Evolutionary conservation across 2,329 filamentous ascomycete species (phyloP).

Genomic region (Botrytis elliptica): DNA sequence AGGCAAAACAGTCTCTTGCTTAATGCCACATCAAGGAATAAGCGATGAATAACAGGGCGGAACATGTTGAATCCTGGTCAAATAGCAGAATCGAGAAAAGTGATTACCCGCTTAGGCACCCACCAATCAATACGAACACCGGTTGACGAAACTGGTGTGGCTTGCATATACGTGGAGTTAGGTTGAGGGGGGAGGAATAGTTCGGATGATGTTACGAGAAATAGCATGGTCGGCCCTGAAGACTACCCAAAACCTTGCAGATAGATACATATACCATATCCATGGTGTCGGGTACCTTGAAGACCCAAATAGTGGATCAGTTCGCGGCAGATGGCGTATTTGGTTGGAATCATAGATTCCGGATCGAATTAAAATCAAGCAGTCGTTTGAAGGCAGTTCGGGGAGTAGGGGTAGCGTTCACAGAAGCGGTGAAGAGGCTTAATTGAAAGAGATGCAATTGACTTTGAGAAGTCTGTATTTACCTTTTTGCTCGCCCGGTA

Average conservation of each 20-base stretch:
- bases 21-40: constrained; percentile 11
- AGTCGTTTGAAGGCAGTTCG: background rate
- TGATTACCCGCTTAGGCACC: constrained; percentile 15
- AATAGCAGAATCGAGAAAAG: constrained; percentile 15
- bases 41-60: constrained; percentile 10
- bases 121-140: constrained; percentile 16
- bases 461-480: constrained; percentile 10
- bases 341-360: constrained; percentile 11
- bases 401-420: background rate
- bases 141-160: constrained; percentile 20
- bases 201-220: constrained; percentile 18
- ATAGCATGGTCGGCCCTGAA: constrained; percentile 13
- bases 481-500: constrained; percentile 12
- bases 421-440: constrained; percentile 17
- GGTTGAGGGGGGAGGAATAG: constrained; percentile 3
- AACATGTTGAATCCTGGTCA: constrained; percentile 13
- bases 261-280: constrained; percentile 18
- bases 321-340: constrained; percentile 21
- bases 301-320: constrained; percentile 16
- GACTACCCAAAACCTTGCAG: constrained; percentile 19
- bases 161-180: constrained; percentile 21
- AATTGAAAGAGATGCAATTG: background rate
- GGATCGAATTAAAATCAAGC: background rate
- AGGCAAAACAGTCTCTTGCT: constrained; percentile 19
- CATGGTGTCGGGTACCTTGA: constrained; percentile 21